A percentile compares a stretch with the other conserved stretches of the same genome.
Conservation (phyloP, 305 asterid species). For the Fraxinus sp. region DNA sequence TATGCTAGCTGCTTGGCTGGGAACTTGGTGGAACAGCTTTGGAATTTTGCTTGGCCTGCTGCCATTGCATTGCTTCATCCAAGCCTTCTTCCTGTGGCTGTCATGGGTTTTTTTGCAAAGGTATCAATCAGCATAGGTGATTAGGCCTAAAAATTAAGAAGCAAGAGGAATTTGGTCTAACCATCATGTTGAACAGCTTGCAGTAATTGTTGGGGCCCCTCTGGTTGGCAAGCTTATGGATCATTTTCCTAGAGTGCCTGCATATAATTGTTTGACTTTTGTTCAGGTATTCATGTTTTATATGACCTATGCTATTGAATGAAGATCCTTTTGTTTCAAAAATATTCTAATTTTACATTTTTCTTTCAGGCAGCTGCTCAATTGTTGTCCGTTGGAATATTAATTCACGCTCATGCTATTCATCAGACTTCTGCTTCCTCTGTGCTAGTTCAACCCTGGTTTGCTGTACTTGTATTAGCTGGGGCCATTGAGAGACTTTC, state of each 20-base stretch:
- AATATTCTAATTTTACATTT: conserved; percentile 18
- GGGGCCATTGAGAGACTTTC: conserved; percentile 88
- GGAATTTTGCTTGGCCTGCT: conserved; percentile 97
- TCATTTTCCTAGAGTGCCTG: conserved; percentile 80
- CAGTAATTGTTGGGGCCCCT: conserved; percentile 91
- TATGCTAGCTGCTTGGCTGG: conserved; percentile 94
- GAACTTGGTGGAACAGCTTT: conserved; percentile 91
- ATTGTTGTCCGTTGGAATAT: conserved; percentile 75
- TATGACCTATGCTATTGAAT: conserved; percentile 11
- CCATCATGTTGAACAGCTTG: conserved; percentile 57
- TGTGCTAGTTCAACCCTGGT: conserved; percentile 81
- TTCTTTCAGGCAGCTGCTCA: conserved; percentile 82
- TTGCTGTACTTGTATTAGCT: conserved; percentile 65
- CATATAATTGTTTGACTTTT: conserved; percentile 65
- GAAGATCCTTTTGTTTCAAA: conserved; percentile 9
- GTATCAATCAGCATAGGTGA: conserved; percentile 37
- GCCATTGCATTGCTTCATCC: conserved; percentile 87
- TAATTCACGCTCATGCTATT: conserved; percentile 68
- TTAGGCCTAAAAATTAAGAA: conserved; percentile 21
- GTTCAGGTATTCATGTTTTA: conserved; percentile 57
- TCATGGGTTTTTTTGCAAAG: conserved; percentile 71
- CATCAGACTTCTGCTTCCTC: conserved; percentile 46
- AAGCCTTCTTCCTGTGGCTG: conserved; percentile 96
- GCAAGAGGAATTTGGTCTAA: conserved; percentile 27
- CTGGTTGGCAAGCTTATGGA: conserved; percentile 90